Conservation (phyloP, 2,329 filamentous ascomycete genomes). For the Sphaerulina populicola region DNA sequence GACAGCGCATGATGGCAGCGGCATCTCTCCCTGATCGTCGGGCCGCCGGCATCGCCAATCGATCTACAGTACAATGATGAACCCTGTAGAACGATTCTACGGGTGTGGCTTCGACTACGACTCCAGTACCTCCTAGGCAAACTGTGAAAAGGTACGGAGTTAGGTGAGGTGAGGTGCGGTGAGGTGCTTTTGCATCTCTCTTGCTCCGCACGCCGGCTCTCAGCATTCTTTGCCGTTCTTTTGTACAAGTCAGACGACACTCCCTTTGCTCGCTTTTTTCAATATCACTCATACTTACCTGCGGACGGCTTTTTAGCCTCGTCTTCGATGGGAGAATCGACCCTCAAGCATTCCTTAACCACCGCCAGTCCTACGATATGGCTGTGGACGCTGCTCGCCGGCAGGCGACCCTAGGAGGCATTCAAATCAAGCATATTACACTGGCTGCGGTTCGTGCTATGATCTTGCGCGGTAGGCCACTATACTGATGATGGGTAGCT, state of each 20-base stretch:
- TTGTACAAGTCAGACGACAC: slow-evolving; percentile 11
- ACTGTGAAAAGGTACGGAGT: too few species aligned
- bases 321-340: slow-evolving; percentile 5
- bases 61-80: background rate
- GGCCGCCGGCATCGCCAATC: slow-evolving; percentile 1
- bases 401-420: slow-evolving; percentile 38
- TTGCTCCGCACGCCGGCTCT: background rate
- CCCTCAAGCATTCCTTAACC: slow-evolving; percentile 2
- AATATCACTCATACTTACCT: background rate
- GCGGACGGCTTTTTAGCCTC: background rate
- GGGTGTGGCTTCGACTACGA: slow-evolving; percentile 4
- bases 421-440: slow-evolving; percentile 61
- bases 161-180: too few species aligned
- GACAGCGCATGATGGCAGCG: background rate
- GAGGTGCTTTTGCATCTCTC: too few species aligned
- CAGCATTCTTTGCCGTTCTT: background rate
- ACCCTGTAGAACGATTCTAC: background rate
- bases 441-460: slow-evolving; percentile 48
- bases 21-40: background rate
- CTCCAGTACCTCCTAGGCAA: background rate
- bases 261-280: slow-evolving; percentile 4
- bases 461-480: slow-evolving; percentile 9
- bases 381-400: slow-evolving; percentile 16
- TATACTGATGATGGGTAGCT: slow-evolving; percentile 45
- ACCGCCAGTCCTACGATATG: slow-evolving; percentile 10